Conservation (phyloP, 306 rosid genomes). For the Gleditsia sinensis region DNA sequence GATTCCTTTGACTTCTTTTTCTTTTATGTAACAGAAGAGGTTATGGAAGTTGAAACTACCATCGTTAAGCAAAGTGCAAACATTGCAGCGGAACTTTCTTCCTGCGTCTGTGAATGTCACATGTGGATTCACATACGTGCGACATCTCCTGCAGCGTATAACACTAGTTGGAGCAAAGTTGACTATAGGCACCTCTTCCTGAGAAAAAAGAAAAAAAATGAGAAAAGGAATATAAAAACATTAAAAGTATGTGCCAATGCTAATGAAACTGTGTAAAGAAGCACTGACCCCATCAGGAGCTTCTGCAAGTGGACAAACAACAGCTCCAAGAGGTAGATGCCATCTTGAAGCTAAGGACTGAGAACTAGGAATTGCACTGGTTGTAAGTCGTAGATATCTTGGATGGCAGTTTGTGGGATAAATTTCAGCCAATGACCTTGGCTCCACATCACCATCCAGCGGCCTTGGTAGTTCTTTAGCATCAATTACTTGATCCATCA, state of each 20-base stretch:
- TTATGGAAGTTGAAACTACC: slow-evolving; percentile 56
- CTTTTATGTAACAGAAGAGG: slow-evolving; percentile 7
- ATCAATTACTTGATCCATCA: slow-evolving; percentile 76
- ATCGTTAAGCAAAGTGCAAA: slow-evolving; percentile 89
- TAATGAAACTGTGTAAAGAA: slow-evolving; percentile 34
- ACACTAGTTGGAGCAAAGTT: slow-evolving; percentile 80
- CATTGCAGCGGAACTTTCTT: slow-evolving; percentile 95
- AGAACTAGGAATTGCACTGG: slow-evolving; percentile 85
- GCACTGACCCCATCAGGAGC: slow-evolving; percentile 83
- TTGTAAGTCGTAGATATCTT: slow-evolving; percentile 81
- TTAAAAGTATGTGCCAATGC: background rate
- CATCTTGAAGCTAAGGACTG: slow-evolving; percentile 96
- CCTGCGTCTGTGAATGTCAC: slow-evolving; percentile 94
- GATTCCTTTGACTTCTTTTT: background rate
- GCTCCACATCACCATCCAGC: slow-evolving; percentile 84
- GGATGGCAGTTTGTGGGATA: slow-evolving; percentile 79
- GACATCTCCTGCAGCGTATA: slow-evolving; percentile 98
- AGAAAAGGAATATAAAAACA: background rate
- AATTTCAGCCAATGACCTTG: slow-evolving; percentile 54
- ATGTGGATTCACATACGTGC: slow-evolving; percentile 90
- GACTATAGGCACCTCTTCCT: slow-evolving; percentile 93
- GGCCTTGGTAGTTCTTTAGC: slow-evolving; percentile 86
- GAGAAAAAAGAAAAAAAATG: slow-evolving; percentile 20
- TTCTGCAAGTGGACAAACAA: slow-evolving; percentile 98
- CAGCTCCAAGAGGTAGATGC: slow-evolving; percentile 98